Conservation (phyloP, 345 rosid genomes). For the Gossypium bickii region DNA sequence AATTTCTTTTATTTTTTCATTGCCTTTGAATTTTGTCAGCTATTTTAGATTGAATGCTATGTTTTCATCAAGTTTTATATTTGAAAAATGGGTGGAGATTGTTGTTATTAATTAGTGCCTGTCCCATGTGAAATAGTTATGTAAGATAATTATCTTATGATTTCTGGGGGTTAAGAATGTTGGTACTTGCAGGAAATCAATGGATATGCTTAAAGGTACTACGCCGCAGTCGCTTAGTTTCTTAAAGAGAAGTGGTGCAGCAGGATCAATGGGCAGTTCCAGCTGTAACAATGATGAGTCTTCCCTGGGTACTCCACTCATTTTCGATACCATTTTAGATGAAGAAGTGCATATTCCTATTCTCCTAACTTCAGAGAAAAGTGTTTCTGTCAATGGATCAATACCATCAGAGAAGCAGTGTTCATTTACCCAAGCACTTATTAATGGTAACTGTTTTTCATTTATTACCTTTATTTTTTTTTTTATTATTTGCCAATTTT, state of each 20-base stretch:
- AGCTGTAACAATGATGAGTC: neutral
- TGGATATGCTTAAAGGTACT: conserved; percentile 12
- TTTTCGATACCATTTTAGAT: neutral
- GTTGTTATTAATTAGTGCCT: too few species aligned
- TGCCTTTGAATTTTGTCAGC: too few species aligned
- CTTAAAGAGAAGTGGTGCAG: neutral
- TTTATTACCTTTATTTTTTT: neutral
- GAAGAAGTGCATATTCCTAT: neutral
- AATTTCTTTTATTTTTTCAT: too few species aligned
- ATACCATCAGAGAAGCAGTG: neutral
- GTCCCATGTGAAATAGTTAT: too few species aligned
- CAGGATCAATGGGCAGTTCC: neutral
- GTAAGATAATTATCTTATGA: too few species aligned
- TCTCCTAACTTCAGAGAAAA: neutral
- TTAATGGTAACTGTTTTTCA: conserved; percentile 10
- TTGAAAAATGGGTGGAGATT: too few species aligned
- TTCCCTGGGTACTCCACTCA: neutral
- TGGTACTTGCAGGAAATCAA: conserved; percentile 5
- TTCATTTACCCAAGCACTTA: conserved; percentile 12
- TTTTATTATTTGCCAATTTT: neutral
- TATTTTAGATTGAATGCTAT: too few species aligned
- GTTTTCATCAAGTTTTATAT: too few species aligned
- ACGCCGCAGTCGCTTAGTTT: conserved; percentile 3
- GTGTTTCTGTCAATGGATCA: neutral
- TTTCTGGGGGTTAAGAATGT: neutral